phyloP scores from a whole-genome alignment of 2,329 filamentous ascomycete genomes.

The Penicillium sp. region DNA sequence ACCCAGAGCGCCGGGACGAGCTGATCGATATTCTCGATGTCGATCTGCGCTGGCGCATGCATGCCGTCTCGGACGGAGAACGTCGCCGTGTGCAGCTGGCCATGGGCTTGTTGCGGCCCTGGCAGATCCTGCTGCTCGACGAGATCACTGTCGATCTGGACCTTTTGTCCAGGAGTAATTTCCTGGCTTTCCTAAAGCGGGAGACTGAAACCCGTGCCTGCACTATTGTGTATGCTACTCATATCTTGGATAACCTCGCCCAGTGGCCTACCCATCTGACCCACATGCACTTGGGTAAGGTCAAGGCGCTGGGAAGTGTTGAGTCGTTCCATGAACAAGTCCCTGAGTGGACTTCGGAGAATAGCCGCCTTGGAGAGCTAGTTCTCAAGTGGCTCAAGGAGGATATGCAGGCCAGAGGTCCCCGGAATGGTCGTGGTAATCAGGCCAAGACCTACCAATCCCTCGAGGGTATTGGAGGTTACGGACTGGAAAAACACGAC shows the following conservation, averaged over 20 bases:
- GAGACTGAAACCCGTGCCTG: slow-evolving; percentile 82
- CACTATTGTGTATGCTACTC: slow-evolving; percentile 95
- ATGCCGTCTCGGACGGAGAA: slow-evolving; percentile 92
- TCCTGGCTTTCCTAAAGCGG: slow-evolving; percentile 78
- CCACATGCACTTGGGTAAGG: slow-evolving; percentile 86
- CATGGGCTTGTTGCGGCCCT: slow-evolving; percentile 90
- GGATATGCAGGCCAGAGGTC: slow-evolving; percentile 76
- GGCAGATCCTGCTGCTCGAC: slow-evolving; percentile 86
- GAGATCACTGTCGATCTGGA: slow-evolving; percentile 98
- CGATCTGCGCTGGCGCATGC: slow-evolving; percentile 90
- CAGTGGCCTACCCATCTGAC: slow-evolving; percentile 94
- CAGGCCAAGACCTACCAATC: slow-evolving; percentile 55
- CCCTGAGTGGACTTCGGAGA: slow-evolving; percentile 60
- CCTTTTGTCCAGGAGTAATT: slow-evolving; percentile 78
- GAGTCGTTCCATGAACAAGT: slow-evolving; percentile 64
- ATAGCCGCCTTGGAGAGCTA: slow-evolving; percentile 81
- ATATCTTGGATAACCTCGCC: slow-evolving; percentile 92
- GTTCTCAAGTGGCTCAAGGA: slow-evolving; percentile 84
- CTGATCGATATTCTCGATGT: slow-evolving; percentile 86
- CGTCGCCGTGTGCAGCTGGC: slow-evolving; percentile 87
- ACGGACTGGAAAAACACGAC: slow-evolving; percentile 56
- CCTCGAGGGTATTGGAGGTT: slow-evolving; percentile 61
- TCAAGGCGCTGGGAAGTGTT: slow-evolving; percentile 81
- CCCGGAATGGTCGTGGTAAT: slow-evolving; percentile 61
- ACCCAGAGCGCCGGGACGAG: slow-evolving; percentile 78